These are phyloP conservation scores for Cyberlindnera bimundalis DNA, from an alignment of 805 yeast species.

Conservation along the genomic window DNA sequence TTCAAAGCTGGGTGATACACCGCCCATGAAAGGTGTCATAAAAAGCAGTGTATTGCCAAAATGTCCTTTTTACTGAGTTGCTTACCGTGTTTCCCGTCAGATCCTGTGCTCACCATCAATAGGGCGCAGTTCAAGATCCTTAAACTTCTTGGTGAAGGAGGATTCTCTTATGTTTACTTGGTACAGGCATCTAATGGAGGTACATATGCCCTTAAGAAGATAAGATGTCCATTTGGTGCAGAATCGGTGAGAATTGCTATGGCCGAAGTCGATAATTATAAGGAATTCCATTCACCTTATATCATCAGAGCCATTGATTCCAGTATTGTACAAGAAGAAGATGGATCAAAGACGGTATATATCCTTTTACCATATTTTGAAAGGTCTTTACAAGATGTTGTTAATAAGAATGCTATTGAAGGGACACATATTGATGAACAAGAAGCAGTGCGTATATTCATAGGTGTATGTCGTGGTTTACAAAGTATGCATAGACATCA, in stretches of 20 bases:
- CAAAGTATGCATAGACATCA: constrained; percentile 60
- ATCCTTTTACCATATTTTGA: constrained; percentile 77
- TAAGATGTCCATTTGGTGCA: constrained; percentile 83
- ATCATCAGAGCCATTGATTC: constrained; percentile 71
- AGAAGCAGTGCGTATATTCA: constrained; percentile 59
- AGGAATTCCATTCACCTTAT: constrained; percentile 63
- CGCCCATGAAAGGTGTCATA: too few relatives aligned
- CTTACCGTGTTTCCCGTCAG: constrained; percentile 28
- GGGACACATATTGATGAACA: constrained; percentile 51
- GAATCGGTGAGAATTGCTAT: constrained; percentile 71
- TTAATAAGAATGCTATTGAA: constrained; percentile 59
- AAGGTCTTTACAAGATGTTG: constrained; percentile 73
- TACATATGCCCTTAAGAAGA: constrained; percentile 75
- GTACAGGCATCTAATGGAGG: constrained; percentile 51
- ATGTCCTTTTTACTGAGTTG: constrained; percentile 17
- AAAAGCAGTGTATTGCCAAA: neutral
- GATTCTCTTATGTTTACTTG: constrained; percentile 80
- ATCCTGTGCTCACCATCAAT: constrained; percentile 62
- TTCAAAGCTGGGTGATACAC: too few relatives aligned
- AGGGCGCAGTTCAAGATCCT: constrained; percentile 58
- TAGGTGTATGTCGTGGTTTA: constrained; percentile 73
- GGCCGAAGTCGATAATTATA: constrained; percentile 74
- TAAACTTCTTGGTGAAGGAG: constrained; percentile 85
- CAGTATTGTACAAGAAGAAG: constrained; percentile 64
- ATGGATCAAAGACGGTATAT: constrained; percentile 77